Base-by-base conservation (phyloP, 2,329 filamentous ascomycete species). In the Purpureocillium takamizusanense region DNA sequence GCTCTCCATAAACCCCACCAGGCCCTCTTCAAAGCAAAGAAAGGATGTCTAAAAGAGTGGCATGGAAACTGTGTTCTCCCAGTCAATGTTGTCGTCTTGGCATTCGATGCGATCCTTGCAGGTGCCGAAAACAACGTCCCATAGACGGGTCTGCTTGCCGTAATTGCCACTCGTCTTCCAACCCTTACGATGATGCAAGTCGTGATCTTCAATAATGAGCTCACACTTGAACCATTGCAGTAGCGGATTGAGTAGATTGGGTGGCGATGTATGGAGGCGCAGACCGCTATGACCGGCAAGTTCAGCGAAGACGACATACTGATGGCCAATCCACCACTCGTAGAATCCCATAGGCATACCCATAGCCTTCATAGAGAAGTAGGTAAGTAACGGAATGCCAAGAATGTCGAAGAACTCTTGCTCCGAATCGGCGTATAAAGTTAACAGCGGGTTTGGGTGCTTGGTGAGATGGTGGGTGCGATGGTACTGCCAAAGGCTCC, bases 381-480 rank as follows among this genome's bases (percentile, higher is more conserved):
- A 66, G 1, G 62, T 60, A 32, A 65, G 43, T 10, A 65, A 43
- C 0, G 63, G 63, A 8, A 67, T 55, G 13, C 57, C 60, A 8
- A 54, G 58, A 23, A 65, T 62, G 35, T 67, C 62, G 39, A 64
- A 57, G 13, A 66, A 48, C 39, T 66, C 62, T 38, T 67, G 63
- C 41, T 63, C 63, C 9, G 47, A 36, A 36, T 66, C 64, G 35
- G 63, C 62, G 46, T 65, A 66, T 3, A 59, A 51, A 0, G 63
- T 58, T 1, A 66, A 48, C 1, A 67, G 54, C 7, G 62, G 60
- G 34, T 63, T 65, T 5, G 64, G 64, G 38, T 67, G 64, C 42
- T 67, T 67, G 31, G 63, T 65, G 4, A 66, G 46, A 44, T 67
- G 64, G 40, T 67, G 64, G 1, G 63, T 67, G 38, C 62, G 59